Conservation (phyloP, 331 rosid species). For the Phaseolus coccineus region DNA sequence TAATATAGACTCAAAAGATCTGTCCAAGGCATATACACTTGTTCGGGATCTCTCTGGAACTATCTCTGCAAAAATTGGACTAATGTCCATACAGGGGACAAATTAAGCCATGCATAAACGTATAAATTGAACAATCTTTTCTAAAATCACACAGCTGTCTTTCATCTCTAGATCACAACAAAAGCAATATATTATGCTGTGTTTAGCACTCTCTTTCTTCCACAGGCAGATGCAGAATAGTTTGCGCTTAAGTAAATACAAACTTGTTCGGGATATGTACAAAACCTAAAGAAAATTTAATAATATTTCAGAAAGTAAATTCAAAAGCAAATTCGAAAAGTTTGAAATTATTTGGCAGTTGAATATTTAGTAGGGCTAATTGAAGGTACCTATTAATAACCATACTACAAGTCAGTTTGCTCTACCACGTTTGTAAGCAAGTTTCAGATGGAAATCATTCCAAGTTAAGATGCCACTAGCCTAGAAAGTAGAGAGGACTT, state of each 20-base stretch:
- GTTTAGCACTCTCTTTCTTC: neutral
- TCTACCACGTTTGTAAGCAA: neutral
- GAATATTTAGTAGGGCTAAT: neutral
- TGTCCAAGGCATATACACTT: slow-evolving; percentile 87
- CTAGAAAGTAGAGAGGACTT: neutral
- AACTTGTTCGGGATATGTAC: neutral
- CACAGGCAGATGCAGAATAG: slow-evolving; percentile 17
- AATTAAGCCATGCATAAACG: slow-evolving; percentile 20
- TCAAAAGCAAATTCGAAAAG: neutral
- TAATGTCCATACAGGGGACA: slow-evolving; percentile 50
- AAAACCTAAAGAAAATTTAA: slow-evolving; percentile 9
- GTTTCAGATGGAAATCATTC: neutral
- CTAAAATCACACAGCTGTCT: slow-evolving; percentile 1
- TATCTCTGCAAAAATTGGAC: slow-evolving; percentile 98
- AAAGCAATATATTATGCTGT: neutral
- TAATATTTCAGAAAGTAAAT: slow-evolving; percentile 12
- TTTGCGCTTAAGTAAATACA: slow-evolving; percentile 1
- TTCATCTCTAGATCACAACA: slow-evolving; percentile 23
- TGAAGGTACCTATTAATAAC: neutral
- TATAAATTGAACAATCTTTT: slow-evolving; percentile 1
- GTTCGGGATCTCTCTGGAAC: slow-evolving; percentile 93
- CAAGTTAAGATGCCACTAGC: slow-evolving; percentile 3
- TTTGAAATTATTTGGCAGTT: neutral
- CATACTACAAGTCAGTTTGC: neutral
- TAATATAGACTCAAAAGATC: slow-evolving; percentile 81